phyloP scores from a whole-genome alignment of 140 eudicot genomes.

The Erigeron philadelphicus region DNA sequence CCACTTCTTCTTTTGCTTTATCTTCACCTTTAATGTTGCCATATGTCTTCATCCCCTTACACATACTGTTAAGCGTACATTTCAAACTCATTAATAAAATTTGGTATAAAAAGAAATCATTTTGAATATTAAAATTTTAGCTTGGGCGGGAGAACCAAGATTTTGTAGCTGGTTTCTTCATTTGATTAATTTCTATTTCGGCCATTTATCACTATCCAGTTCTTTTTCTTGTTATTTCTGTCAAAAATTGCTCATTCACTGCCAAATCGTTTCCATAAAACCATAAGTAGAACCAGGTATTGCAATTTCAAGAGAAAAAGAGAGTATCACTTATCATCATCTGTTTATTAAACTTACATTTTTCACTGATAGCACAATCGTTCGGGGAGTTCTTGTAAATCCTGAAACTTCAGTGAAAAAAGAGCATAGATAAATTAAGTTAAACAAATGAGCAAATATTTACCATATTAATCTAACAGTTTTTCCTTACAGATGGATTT shows the following conservation, averaged over 20 bases:
- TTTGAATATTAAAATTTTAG: too few relatives aligned
- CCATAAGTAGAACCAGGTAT: conserved; percentile 10
- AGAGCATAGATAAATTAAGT: conserved; percentile 11
- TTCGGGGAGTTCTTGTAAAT: conserved; percentile 30
- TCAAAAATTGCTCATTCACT: not conserved
- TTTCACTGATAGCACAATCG: conserved; percentile 28
- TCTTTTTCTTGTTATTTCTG: too few relatives aligned
- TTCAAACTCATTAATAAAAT: too few relatives aligned
- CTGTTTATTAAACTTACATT: conserved; percentile 39
- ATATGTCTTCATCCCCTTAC: too few relatives aligned
- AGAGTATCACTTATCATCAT: not conserved
- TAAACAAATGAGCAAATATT: conserved; percentile 5
- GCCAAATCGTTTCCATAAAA: not conserved
- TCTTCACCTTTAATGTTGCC: too few relatives aligned
- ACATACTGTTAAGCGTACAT: too few relatives aligned
- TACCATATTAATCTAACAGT: not conserved
- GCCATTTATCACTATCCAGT: too few relatives aligned
- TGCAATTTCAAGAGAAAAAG: not conserved
- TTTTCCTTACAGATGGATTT: conserved; percentile 46
- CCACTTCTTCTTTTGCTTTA: too few relatives aligned
- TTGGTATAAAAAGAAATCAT: too few relatives aligned
- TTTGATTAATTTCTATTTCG: too few relatives aligned
- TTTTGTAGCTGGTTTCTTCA: too few relatives aligned
- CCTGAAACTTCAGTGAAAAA: conserved; percentile 36
- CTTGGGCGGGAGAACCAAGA: too few relatives aligned